Percentiles rank a stretch among this genome's conserved stretches.
Conservation (phyloP, 2,329 filamentous ascomycete species). For the Colletotrichum lupini region DNA sequence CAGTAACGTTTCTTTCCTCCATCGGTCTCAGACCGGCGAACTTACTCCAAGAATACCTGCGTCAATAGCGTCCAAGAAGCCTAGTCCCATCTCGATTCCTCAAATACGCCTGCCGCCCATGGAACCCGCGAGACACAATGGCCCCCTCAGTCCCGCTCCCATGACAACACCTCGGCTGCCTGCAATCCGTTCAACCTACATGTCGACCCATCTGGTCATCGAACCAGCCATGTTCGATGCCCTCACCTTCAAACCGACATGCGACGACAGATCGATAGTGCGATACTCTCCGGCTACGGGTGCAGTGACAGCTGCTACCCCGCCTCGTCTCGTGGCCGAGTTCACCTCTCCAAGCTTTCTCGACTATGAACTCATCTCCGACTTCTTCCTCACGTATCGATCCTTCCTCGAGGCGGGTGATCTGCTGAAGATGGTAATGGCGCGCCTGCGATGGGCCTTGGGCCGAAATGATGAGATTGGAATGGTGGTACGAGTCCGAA, state of each 20-base stretch:
- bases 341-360: constrained; percentile 96
- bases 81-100: constrained; percentile 51
- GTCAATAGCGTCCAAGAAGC: constrained; percentile 45
- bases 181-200: constrained; percentile 57
- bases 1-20: constrained; percentile 65
- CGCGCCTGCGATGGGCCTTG: constrained; percentile 88
- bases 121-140: constrained; percentile 37
- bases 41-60: constrained; percentile 45
- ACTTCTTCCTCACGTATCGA: constrained; percentile 97
- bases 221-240: constrained; percentile 84
- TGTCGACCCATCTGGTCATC: constrained; percentile 63
- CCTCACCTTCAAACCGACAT: constrained; percentile 81
- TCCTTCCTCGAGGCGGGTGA: constrained; percentile 83
- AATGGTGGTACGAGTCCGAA: constrained; percentile 93
- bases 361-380: constrained; percentile 95
- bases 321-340: constrained; percentile 90
- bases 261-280: constrained; percentile 83
- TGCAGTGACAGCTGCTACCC: constrained; percentile 88
- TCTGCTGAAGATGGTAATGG: constrained; percentile 84
- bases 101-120: constrained; percentile 44
- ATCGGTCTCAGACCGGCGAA: constrained; percentile 48
- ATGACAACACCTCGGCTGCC: constrained; percentile 51
- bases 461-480: constrained; percentile 83
- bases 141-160: constrained; percentile 31
- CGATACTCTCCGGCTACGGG: constrained; percentile 78